Base-by-base conservation (phyloP, 2,329 filamentous ascomycete genomes). In the Colletotrichum camelliae region DNA sequence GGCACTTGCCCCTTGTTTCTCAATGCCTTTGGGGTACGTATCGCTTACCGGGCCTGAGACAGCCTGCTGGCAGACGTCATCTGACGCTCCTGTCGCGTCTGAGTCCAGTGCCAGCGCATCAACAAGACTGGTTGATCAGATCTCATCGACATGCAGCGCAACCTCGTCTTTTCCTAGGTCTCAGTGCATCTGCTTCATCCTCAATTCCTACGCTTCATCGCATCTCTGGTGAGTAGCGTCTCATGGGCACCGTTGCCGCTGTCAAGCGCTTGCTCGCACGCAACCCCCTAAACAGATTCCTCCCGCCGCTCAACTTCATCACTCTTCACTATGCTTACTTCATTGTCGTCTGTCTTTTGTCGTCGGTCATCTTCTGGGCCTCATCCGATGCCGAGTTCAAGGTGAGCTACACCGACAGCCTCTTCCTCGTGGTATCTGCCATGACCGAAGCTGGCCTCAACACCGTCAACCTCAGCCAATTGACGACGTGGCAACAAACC, bases 261-360 rank as follows among this genome's bases (percentile, higher is more conserved):
- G 29, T 10, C 18, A 37, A 62, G 58, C 58, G 58, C 58, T 21
- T 62, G 13, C 21, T 62, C 33, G 58, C 58, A 1, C 58, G 10
- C 31, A 33, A 21, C 58, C 58, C 58, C 58, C 18, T 62, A 16
- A 35, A 1, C 29, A 62, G 58, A 37, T 62, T 2, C 58, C 61
- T 72, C 15, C 88, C 87, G 10, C 85, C 87, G 7, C 82, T 91
- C 76, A 93, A 92, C 78, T 93, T 91, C 81, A 89, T 93, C 79
- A 92, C 90, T 3, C 79, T 94, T 12, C 93, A 94, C 81, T 94
- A 94, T 83, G 81, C 87, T 65, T 94, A 94, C 83, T 94, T 94
- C 81, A 86, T 93, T 74, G 72, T 84, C 15, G 88, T 89, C 7
- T 88, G 87, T 68, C 80, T 94, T 7, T 29, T 93, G n/a, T 87